Conservation (phyloP, 345 rosid genomes). For the Rhodamnia rubescens region DNA sequence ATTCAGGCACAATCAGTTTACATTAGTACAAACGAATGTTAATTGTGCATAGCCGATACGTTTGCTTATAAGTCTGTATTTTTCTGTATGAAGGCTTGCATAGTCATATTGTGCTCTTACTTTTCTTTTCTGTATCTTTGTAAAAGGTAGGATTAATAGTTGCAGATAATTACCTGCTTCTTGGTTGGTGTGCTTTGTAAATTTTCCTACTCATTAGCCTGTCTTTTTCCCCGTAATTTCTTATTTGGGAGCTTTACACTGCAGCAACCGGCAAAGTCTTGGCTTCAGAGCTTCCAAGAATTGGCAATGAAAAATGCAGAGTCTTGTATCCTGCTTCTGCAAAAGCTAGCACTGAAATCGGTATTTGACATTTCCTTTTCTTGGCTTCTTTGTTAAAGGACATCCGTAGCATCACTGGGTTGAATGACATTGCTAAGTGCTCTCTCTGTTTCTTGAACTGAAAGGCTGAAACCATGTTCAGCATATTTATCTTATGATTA, state of each 20-base stretch:
- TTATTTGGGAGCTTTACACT: not conserved
- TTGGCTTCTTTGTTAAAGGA: not conserved
- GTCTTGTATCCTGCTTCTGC: conserved; percentile 94
- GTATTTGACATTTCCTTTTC: conserved; percentile 16
- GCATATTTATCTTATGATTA: not conserved
- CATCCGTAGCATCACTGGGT: not conserved
- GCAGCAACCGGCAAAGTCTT: conserved; percentile 87
- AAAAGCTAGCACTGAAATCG: conserved; percentile 86
- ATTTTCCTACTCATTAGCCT: not conserved
- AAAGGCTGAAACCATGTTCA: not conserved
- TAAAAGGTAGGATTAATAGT: not conserved
- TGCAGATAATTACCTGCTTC: not conserved
- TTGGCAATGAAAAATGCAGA: conserved; percentile 39
- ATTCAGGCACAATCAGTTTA: not conserved
- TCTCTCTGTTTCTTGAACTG: not conserved
- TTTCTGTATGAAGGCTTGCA: not conserved
- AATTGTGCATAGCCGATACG: not conserved
- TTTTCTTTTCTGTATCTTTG: not conserved
- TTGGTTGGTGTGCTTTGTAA: not conserved
- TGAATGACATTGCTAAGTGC: not conserved
- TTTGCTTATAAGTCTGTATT: not conserved
- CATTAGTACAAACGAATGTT: not conserved
- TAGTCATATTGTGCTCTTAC: not conserved
- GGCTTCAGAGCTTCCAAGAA: conserved; percentile 89
- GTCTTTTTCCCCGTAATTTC: not conserved